A percentile compares a stretch with the other conserved stretches of the same genome.
These are phyloP conservation scores for Apiospora rasikravindrae DNA, from an alignment of 2,329 filamentous ascomycete genomes.

Conservation along the genomic window DNA sequence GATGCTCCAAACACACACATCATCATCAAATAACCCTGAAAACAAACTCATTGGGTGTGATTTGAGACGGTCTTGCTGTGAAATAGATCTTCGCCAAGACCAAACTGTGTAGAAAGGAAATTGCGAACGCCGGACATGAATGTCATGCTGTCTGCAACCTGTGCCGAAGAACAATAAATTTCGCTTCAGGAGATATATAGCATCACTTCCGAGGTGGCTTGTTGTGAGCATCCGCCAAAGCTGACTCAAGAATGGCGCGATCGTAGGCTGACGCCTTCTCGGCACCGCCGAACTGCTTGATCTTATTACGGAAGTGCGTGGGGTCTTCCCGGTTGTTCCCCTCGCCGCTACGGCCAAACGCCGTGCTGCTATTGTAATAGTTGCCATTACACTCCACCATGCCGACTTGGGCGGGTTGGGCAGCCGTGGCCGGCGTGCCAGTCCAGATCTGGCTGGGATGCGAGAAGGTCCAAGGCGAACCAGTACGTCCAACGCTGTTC, in stretches of 20 bases:
- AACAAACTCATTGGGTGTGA: not conserved
- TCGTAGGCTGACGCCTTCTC: constrained; percentile 32
- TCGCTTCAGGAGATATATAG: not conserved
- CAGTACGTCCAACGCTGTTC: not conserved
- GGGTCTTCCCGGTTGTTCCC: constrained; percentile 32
- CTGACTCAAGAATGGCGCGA: constrained; percentile 31
- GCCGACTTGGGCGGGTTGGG: constrained; percentile 26
- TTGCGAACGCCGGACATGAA: not conserved
- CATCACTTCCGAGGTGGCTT: constrained; percentile 20
- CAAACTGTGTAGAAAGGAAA: constrained; percentile 1
- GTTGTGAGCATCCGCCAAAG: constrained; percentile 31
- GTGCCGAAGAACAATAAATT: not conserved
- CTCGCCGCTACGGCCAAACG: constrained; percentile 33
- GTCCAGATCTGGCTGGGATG: constrained; percentile 49
- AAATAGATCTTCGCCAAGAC: not conserved
- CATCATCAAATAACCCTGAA: not conserved
- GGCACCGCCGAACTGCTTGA: constrained; percentile 29
- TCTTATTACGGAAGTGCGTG: constrained; percentile 36
- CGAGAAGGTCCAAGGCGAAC: constrained; percentile 18
- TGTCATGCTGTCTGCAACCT: not conserved
- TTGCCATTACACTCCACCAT: constrained; percentile 35
- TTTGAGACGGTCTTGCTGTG: not conserved
- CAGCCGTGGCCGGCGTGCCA: constrained; percentile 45
- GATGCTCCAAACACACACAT: not conserved
- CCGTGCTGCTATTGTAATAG: constrained; percentile 34